Percentiles rank a stretch among this genome's conserved stretches.
Conservation (phyloP, 768 basidiomycete genomes). For the Podaxis sp. region DNA sequence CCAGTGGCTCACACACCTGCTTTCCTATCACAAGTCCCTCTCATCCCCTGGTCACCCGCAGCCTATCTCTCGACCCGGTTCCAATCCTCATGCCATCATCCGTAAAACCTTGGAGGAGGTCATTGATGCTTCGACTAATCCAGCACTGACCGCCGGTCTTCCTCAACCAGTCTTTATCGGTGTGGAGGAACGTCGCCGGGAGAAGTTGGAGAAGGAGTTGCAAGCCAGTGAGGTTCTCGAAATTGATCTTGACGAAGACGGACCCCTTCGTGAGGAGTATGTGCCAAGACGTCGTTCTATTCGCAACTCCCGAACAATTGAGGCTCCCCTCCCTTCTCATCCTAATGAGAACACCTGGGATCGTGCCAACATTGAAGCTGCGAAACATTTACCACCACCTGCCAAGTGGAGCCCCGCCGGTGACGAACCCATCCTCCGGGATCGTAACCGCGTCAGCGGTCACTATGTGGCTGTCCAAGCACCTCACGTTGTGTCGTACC, state of each 20-base stretch:
- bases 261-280: conserved; percentile 80
- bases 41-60: conserved; percentile 61
- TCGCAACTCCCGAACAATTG: conserved; percentile 12
- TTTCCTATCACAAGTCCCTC: conserved; percentile 64
- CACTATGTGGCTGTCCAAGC: conserved; percentile 69
- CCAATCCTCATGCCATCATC: conserved; percentile 68
- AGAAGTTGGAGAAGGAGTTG: conserved; percentile 46
- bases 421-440: conserved; percentile 71
- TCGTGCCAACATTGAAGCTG: conserved; percentile 20
- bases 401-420: conserved; percentile 80
- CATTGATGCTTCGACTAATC: conserved; percentile 45
- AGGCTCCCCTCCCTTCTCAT: conserved; percentile 8
- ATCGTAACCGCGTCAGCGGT: conserved; percentile 48
- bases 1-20: conserved; percentile 66
- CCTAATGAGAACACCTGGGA: conserved; percentile 22
- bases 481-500: conserved; percentile 38
- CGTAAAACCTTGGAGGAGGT: conserved; percentile 72
- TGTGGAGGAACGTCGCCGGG: conserved; percentile 61
- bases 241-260: conserved; percentile 82
- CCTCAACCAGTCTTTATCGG: conserved; percentile 74
- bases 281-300: conserved; percentile 61
- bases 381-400: conserved; percentile 61
- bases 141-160: conserved; percentile 28
- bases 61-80: conserved; percentile 76
- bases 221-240: conserved; percentile 53